phyloP scores from a whole-genome alignment of 1,139 yeast species.

The Pichia sp. region DNA sequence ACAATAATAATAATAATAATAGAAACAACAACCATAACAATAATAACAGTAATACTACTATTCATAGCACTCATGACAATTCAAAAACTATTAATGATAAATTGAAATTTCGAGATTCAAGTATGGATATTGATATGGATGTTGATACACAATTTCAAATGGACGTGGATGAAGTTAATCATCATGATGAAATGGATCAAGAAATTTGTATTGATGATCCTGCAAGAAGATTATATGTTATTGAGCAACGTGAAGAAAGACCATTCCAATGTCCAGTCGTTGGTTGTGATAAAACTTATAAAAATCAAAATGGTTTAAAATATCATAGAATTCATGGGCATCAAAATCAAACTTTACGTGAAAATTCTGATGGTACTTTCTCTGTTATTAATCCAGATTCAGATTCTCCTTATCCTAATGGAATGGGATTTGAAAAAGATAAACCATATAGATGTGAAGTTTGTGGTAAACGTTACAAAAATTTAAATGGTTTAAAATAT shows the following conservation, averaged over 20 bases:
- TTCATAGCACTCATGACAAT: not conserved
- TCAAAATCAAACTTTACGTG: slow-evolving; percentile 86
- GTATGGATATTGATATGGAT: slow-evolving; percentile 12
- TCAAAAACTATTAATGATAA: slow-evolving; percentile 1
- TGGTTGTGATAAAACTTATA: slow-evolving; percentile 96
- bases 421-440: slow-evolving; percentile 90
- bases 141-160: slow-evolving; percentile 25
- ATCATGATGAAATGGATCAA: not conserved
- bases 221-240: slow-evolving; percentile 85
- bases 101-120: too few species aligned
- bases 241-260: slow-evolving; percentile 86
- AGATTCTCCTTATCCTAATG: slow-evolving; percentile 86
- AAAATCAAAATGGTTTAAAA: slow-evolving; percentile 94
- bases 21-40: not conserved
- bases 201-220: slow-evolving; percentile 83
- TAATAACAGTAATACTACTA: not conserved
- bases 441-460: slow-evolving; percentile 98
- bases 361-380: slow-evolving; percentile 88
- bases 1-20: not conserved
- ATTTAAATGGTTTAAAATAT: slow-evolving; percentile 90
- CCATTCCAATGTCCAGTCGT: slow-evolving; percentile 97
- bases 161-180: slow-evolving; percentile 25
- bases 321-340: slow-evolving; percentile 96
- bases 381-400: slow-evolving; percentile 91
- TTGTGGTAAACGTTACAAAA: slow-evolving; percentile 95